These are phyloP conservation scores for Schizosaccharomyces japonicus DNA, from an alignment of 805 yeast genomes.

Conservation along the genomic window DNA sequence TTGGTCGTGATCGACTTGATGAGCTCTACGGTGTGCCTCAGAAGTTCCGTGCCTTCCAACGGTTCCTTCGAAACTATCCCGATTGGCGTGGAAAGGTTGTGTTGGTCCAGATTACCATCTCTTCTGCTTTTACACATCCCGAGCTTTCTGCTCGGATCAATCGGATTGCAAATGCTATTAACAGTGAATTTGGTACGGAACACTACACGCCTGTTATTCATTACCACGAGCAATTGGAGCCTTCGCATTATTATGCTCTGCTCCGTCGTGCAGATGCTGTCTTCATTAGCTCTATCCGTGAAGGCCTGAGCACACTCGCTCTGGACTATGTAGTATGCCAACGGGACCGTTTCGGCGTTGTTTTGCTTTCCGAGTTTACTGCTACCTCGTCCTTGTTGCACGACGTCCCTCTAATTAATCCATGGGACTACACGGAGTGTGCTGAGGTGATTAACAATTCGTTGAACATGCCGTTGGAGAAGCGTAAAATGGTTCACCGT, in stretches of 20 bases:
- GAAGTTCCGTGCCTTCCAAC: conserved; percentile 73
- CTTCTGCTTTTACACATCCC: conserved; percentile 52
- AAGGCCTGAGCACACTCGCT: conserved; percentile 91
- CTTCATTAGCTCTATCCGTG: conserved; percentile 70
- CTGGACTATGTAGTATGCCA: conserved; percentile 79
- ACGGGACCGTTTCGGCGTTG: conserved; percentile 47
- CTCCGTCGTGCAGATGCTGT: conserved; percentile 77
- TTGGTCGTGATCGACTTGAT: conserved; percentile 86
- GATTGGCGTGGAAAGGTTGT: conserved; percentile 76
- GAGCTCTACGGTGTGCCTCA: conserved; percentile 82
- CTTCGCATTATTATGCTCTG: conserved; percentile 72
- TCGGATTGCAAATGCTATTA: conserved; percentile 87
- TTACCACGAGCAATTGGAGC: conserved; percentile 69
- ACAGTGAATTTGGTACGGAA: conserved; percentile 85
- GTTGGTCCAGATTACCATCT: conserved; percentile 74
- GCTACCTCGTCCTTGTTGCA: conserved; percentile 40
- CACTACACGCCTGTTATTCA: conserved; percentile 93
- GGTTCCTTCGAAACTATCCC: conserved; percentile 72
- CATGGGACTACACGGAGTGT: conserved; percentile 91
- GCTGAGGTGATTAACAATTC: conserved; percentile 60
- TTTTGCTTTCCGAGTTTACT: conserved; percentile 76
- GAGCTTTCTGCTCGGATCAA: conserved; percentile 68
- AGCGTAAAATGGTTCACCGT: conserved; percentile 24
- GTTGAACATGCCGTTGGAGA: conserved; percentile 28
- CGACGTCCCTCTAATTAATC: conserved; percentile 54